These are phyloP conservation scores for Leccinum boreale DNA, from an alignment of 768 basidiomycete genomes.

Conservation along the genomic window DNA sequence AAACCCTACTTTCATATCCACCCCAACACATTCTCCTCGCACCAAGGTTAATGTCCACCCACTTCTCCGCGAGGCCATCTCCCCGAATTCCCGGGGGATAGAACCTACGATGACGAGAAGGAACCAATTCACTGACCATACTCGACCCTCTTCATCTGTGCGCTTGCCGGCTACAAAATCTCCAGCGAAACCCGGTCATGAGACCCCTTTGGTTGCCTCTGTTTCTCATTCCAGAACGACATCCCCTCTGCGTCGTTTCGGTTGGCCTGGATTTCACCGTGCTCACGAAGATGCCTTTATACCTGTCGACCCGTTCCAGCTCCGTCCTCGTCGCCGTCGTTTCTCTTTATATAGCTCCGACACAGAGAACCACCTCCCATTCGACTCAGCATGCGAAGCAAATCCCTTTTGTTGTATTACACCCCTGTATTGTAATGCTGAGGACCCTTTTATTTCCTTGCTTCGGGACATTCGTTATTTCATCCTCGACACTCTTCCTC, in stretches of 20 bases:
- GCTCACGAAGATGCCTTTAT: constrained; percentile 53
- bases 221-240: constrained; percentile 39
- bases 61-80: constrained; percentile 16
- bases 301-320: constrained; percentile 52
- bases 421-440: constrained; percentile 8
- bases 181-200: constrained; percentile 20
- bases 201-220: constrained; percentile 29
- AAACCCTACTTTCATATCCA: constrained; percentile 35
- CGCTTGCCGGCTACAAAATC: constrained; percentile 7
- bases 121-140: constrained; percentile 6
- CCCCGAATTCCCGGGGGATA: constrained; percentile 6
- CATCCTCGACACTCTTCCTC: constrained; percentile 36
- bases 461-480: constrained; percentile 25
- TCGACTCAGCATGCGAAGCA: constrained; percentile 26
- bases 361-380: constrained; percentile 9
- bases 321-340: constrained; percentile 21
- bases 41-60: constrained; percentile 34
- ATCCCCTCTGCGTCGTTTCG: constrained; percentile 60
- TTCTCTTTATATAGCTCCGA: constrained; percentile 24
- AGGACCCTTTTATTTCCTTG: constrained; percentile 14
- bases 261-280: constrained; percentile 52
- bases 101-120: constrained; percentile 10
- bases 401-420: constrained; percentile 22
- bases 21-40: constrained; percentile 28
- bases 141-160: constrained; percentile 4